phyloP scores from a whole-genome alignment of 495 filamentous ascomycete genomes.

The Penicillium riverlandense region DNA sequence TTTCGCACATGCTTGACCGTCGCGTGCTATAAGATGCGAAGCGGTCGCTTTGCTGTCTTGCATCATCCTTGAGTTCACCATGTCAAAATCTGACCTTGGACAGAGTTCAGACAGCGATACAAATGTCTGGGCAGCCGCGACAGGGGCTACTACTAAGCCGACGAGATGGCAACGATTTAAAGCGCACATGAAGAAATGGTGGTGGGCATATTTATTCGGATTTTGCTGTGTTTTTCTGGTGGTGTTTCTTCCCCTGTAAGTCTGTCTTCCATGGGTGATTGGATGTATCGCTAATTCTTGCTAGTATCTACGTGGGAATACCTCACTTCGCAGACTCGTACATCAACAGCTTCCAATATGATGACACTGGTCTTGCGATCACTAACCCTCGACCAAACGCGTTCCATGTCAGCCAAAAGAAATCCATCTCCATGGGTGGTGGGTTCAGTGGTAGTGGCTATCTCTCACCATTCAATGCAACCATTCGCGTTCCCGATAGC shows the following conservation, averaged over 20 bases:
- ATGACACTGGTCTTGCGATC: constrained; percentile 15
- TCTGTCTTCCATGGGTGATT: not conserved
- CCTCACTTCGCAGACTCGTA: constrained; percentile 21
- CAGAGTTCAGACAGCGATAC: constrained; percentile 9
- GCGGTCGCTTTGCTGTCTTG: not conserved
- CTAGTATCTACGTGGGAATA: constrained; percentile 22
- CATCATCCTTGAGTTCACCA: not conserved
- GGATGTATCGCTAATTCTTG: not conserved
- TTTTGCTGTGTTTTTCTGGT: constrained; percentile 15
- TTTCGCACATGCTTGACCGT: too few species aligned
- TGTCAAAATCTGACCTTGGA: constrained; percentile 19
- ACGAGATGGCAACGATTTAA: constrained; percentile 17
- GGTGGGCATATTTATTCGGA: constrained; percentile 22
- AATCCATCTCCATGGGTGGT: constrained; percentile 12
- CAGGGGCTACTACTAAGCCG: constrained; percentile 6
- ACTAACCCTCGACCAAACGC: constrained; percentile 15
- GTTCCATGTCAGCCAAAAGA: constrained; percentile 16
- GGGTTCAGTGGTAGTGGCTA: constrained; percentile 21
- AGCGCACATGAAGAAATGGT: constrained; percentile 24
- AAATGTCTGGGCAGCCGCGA: not conserved
- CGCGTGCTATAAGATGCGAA: not conserved
- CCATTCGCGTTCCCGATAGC: constrained; percentile 7
- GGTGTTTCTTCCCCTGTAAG: constrained; percentile 20
- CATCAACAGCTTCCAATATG: constrained; percentile 21
- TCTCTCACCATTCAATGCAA: constrained; percentile 20